Conservation (phyloP, 2,329 filamentous ascomycete species). For the Sclerotinia glacialis region DNA sequence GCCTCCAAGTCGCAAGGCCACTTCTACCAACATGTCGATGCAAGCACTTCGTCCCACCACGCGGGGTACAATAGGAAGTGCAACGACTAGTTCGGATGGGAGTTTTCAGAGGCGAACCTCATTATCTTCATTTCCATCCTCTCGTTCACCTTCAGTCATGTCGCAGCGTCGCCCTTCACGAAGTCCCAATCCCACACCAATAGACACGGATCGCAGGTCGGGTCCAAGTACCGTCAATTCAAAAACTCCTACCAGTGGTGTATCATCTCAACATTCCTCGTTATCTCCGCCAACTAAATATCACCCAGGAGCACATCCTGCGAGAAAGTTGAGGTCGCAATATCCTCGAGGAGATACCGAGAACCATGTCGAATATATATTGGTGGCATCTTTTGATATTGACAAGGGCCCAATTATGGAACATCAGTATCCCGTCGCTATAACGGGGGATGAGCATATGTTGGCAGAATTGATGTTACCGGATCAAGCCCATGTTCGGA, state of each 20-base stretch:
- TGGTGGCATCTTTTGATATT: slow-evolving; percentile 96
- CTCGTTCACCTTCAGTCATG: slow-evolving; percentile 57
- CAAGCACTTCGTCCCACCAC: slow-evolving; percentile 33
- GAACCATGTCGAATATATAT: slow-evolving; percentile 97
- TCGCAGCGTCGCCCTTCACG: slow-evolving; percentile 52
- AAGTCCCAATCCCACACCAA: slow-evolving; percentile 50
- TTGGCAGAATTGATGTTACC: slow-evolving; percentile 97
- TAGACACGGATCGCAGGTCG: slow-evolving; percentile 55
- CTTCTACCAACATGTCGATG: slow-evolving; percentile 27
- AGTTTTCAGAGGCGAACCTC: slow-evolving; percentile 49
- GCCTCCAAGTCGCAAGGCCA: slow-evolving; percentile 27
- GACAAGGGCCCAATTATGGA: slow-evolving; percentile 97
- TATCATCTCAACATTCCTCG: slow-evolving; percentile 59
- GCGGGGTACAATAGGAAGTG: slow-evolving; percentile 30
- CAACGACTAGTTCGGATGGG: slow-evolving; percentile 36
- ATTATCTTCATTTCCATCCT: slow-evolving; percentile 61
- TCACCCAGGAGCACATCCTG: slow-evolving; percentile 51
- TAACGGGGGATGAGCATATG: slow-evolving; percentile 97
- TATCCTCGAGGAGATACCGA: slow-evolving; percentile 72
- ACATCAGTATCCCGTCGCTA: slow-evolving; percentile 91
- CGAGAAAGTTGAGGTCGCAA: slow-evolving; percentile 65
- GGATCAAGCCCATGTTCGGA: slow-evolving; percentile 90
- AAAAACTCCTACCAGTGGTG: slow-evolving; percentile 57
- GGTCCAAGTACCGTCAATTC: slow-evolving; percentile 56
- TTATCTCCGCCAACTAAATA: slow-evolving; percentile 52